A percentile compares a stretch with the other conserved stretches of the same genome.
Evolutionary conservation across 2,329 filamentous ascomycete species (phyloP).

Genomic region (Nemania abortiva): DNA sequence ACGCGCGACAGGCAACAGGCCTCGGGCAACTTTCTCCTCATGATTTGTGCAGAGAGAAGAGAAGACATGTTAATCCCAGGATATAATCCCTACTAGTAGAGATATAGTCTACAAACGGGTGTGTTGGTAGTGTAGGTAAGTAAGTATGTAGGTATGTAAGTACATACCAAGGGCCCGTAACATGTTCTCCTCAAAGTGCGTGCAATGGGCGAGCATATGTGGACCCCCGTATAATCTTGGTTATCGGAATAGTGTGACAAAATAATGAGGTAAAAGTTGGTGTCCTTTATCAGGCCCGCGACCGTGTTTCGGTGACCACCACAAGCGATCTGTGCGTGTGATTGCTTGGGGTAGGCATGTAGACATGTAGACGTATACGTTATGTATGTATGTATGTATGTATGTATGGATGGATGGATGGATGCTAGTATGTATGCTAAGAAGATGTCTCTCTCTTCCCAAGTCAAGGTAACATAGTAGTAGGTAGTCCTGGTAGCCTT

Average conservation of each 20-base stretch:
- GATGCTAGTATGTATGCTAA: background rate
- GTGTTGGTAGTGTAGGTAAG: slow-evolving; percentile 11
- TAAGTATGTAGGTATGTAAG: background rate
- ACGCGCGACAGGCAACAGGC: background rate
- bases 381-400: background rate
- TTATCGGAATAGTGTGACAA: slow-evolving; percentile 38
- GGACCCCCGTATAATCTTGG: slow-evolving; percentile 34
- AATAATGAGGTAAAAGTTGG: slow-evolving; percentile 42
- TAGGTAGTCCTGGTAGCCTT: background rate
- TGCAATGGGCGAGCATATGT: slow-evolving; percentile 18
- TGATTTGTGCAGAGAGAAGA: slow-evolving; percentile 16
- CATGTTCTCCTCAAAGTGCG: slow-evolving; percentile 10
- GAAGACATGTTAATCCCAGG: slow-evolving; percentile 11
- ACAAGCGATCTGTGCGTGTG: slow-evolving; percentile 15
- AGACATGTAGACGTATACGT: background rate
- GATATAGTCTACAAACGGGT: slow-evolving; percentile 9
- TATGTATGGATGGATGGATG: too few species aligned
- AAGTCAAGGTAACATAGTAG: background rate
- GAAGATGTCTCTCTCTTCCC: background rate
- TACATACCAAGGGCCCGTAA: slow-evolving; percentile 3
- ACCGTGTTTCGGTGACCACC: slow-evolving; percentile 27
- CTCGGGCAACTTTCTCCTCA: slow-evolving; percentile 2
- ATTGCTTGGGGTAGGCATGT: background rate
- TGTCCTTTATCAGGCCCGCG: slow-evolving; percentile 38
- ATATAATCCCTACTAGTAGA: slow-evolving; percentile 23